Evolutionary conservation across 257 asterid genomes (phyloP).

Genomic region (Asclepias syriaca): DNA sequence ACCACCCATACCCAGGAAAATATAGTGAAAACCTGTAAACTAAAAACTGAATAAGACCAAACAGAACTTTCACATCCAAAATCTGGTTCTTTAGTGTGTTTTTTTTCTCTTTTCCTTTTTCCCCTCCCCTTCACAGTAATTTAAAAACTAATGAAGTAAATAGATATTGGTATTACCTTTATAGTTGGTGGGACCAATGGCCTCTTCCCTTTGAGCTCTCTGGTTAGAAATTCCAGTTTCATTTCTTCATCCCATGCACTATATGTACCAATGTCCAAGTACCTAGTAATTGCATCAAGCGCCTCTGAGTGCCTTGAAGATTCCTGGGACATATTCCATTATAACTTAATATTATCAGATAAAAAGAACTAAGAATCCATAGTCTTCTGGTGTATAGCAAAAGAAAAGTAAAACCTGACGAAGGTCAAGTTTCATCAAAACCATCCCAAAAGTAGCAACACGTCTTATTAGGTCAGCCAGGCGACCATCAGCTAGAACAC

Average conservation of each 20-base stretch:
- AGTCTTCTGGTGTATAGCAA: neutral
- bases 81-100: neutral
- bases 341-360: neutral
- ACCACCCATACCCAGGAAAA: neutral
- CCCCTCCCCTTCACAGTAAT: neutral
- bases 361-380: neutral
- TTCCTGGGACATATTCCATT: slow-evolving; percentile 46
- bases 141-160: neutral
- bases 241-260: slow-evolving; percentile 93
- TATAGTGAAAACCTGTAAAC: neutral
- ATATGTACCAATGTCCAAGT: slow-evolving; percentile 85
- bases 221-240: slow-evolving; percentile 77
- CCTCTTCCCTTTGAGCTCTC: slow-evolving; percentile 93
- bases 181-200: slow-evolving; percentile 81
- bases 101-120: neutral
- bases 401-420: slow-evolving; percentile 65
- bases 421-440: slow-evolving; percentile 91
- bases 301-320: slow-evolving; percentile 88
- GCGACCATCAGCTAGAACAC: slow-evolving; percentile 87
- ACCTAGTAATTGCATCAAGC: slow-evolving; percentile 82
- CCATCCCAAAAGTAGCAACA: slow-evolving; percentile 88
- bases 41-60: neutral
- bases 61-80: neutral
- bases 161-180: slow-evolving; percentile 40
- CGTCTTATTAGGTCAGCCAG: slow-evolving; percentile 90